Conservation (phyloP, 257 asterid species). For the Solanum piurae region DNA sequence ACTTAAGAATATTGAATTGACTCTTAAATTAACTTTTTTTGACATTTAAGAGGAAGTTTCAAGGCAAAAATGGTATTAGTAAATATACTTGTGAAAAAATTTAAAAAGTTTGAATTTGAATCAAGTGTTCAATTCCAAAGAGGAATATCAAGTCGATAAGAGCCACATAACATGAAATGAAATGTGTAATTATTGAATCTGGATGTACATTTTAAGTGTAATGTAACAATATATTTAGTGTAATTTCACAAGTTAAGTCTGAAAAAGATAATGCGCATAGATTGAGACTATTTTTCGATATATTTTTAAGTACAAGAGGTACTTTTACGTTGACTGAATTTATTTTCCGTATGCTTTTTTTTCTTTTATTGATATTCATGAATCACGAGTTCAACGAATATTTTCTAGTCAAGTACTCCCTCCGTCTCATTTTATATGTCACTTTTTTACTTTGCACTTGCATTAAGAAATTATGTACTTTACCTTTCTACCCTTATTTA, state of each 20-base stretch:
- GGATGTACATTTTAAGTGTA: background rate
- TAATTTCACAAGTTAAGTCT: background rate
- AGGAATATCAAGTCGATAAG: background rate
- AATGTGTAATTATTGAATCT: background rate
- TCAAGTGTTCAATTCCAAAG: no score
- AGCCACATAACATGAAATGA: background rate
- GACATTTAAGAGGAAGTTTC: no score
- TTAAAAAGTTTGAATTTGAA: no score
- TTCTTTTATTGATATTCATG: background rate
- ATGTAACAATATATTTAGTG: background rate
- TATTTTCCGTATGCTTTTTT: background rate
- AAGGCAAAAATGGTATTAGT: no score
- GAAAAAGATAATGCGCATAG: background rate
- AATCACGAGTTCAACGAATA: background rate
- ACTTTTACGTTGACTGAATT: background rate
- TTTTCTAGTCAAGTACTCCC: background rate
- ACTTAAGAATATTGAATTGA: no score
- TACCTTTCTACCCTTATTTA: no score
- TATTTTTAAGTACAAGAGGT: background rate
- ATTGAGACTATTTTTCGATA: background rate
- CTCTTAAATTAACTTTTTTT: no score
- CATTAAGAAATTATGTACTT: no score
- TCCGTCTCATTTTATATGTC: no score
- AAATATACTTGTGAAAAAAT: no score
- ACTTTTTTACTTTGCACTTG: no score